phyloP scores from a whole-genome alignment of 2,329 filamentous ascomycete genomes.

The Ophiobolus disseminans region DNA sequence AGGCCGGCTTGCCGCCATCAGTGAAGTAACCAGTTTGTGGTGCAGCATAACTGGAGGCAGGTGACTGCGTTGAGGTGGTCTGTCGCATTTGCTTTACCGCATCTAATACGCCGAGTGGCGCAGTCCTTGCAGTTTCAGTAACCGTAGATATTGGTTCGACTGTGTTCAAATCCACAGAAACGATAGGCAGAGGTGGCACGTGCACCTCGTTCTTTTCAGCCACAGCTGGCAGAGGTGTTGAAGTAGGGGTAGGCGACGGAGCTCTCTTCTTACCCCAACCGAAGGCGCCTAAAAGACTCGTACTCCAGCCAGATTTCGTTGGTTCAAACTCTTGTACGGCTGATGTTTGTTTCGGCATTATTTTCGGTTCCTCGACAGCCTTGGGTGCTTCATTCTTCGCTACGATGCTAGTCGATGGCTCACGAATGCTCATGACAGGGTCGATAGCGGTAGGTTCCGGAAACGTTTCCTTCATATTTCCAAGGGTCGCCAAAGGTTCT shows the following conservation, averaged over 20 bases:
- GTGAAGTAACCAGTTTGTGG: slow-evolving; percentile 17
- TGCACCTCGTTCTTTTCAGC: slow-evolving; percentile 11
- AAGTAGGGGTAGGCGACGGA: slow-evolving; percentile 17
- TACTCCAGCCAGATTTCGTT: slow-evolving; percentile 31
- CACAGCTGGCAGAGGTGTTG: slow-evolving; percentile 1
- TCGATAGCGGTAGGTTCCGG: background rate
- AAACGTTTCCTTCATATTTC: too few relatives aligned
- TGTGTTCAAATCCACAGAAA: background rate
- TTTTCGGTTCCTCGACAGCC: too few relatives aligned
- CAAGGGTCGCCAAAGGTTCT: background rate
- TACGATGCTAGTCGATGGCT: background rate
- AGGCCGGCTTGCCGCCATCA: slow-evolving; percentile 13
- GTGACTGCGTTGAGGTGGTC: too few relatives aligned
- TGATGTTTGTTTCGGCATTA: too few relatives aligned
- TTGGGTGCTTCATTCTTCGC: too few relatives aligned
- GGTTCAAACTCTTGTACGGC: slow-evolving; percentile 8
- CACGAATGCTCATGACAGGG: background rate
- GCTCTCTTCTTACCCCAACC: slow-evolving; percentile 43
- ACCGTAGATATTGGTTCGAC: background rate
- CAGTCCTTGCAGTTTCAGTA: too few relatives aligned
- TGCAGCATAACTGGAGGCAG: background rate
- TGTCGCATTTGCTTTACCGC: too few relatives aligned
- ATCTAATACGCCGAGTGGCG: too few relatives aligned
- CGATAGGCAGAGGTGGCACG: slow-evolving; percentile 2
- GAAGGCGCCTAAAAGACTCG: slow-evolving; percentile 37